These are phyloP conservation scores for Smittium mucronatum DNA, from an alignment of 371 early-diverging fungal genomes.

Conservation along the genomic window DNA sequence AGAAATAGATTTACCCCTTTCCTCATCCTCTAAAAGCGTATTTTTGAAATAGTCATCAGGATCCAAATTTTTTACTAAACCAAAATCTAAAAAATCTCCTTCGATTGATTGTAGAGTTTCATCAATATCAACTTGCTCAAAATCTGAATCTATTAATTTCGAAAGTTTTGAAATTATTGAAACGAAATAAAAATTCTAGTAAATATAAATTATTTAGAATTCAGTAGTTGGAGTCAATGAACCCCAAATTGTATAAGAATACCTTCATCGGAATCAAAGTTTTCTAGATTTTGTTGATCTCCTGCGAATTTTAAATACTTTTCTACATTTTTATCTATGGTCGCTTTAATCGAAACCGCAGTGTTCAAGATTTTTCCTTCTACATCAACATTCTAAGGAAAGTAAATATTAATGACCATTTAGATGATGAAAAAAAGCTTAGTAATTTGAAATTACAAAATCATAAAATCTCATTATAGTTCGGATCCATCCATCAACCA, in stretches of 20 bases:
- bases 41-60: background rate
- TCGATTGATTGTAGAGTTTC: background rate
- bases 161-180: no score
- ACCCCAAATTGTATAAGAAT: no score
- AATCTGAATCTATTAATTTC: background rate
- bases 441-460: background rate
- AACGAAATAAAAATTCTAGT: no score
- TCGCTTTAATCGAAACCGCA: background rate
- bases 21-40: background rate
- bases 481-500: background rate
- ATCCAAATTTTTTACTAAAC: background rate
- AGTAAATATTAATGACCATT: background rate
- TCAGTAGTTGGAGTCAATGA: no score
- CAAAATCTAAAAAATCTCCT: background rate
- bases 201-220: no score
- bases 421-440: background rate
- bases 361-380: background rate
- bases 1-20: background rate
- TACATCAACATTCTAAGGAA: background rate
- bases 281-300: background rate
- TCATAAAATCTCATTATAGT: background rate
- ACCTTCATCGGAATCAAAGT: background rate
- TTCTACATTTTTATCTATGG: background rate
- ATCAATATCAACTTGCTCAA: conserved; percentile 1
- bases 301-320: background rate